phyloP scores from a whole-genome alignment of 192 early-diverging fungal species.

The Coemansia sp. region DNA sequence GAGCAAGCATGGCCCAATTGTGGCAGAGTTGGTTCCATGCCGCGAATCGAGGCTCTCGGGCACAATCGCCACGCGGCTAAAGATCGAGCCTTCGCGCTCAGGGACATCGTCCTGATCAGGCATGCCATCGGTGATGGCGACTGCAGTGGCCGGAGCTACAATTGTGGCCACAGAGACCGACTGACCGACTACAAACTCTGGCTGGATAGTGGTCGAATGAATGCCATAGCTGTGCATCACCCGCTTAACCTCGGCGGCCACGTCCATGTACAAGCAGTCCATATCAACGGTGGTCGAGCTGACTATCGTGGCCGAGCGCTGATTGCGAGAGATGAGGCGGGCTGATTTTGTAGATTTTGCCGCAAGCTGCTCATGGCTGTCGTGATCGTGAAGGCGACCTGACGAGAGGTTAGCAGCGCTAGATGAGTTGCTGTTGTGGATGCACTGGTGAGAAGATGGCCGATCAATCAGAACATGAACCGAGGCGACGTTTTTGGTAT shows the following conservation, averaged over 20 bases:
- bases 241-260: constrained; percentile 71
- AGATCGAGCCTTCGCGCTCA: constrained; percentile 22
- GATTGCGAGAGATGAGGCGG: constrained; percentile 35
- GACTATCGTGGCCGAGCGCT: constrained; percentile 11
- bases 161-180: constrained; percentile 35
- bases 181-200: constrained; percentile 72
- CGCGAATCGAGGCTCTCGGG: constrained; percentile 15
- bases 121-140: neutral
- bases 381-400: constrained; percentile 1
- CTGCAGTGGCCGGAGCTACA: neutral
- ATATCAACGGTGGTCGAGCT: constrained; percentile 37
- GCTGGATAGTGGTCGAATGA: constrained; percentile 90
- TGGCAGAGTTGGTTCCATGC: constrained; percentile 20
- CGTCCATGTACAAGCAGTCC: constrained; percentile 65
- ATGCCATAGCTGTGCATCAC: constrained; percentile 78
- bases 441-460: constrained; percentile 45
- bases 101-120: neutral
- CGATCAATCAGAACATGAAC: constrained; percentile 75
- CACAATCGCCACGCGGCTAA: constrained; percentile 42
- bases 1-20: constrained; percentile 48
- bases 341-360: constrained; percentile 8
- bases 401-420: constrained; percentile 19
- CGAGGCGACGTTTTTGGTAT: constrained; percentile 77
- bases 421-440: constrained; percentile 47
- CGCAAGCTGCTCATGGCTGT: neutral